Evolutionary conservation across 768 basidiomycete species (phyloP).

Genomic region (Collybia sp.): DNA sequence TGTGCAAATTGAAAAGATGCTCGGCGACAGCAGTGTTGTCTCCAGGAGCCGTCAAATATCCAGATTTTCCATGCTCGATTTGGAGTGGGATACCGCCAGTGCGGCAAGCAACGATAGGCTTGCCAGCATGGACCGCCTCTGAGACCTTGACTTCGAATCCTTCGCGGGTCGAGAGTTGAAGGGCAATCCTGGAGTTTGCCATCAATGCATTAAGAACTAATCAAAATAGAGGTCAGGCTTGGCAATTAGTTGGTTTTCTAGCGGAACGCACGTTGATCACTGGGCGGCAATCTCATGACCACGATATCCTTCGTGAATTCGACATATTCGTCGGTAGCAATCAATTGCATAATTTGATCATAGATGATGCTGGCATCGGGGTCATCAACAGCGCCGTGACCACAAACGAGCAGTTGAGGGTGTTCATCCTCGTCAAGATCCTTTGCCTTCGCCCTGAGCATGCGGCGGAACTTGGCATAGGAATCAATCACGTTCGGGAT

Average conservation of each 20-base stretch:
- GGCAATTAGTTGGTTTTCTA: not conserved
- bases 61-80: constrained; percentile 82
- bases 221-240: constrained; percentile 4
- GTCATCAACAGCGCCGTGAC: constrained; percentile 93
- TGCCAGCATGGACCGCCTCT: constrained; percentile 88
- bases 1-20: constrained; percentile 74
- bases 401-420: constrained; percentile 79
- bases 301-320: constrained; percentile 60
- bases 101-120: constrained; percentile 76
- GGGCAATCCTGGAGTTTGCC: constrained; percentile 84
- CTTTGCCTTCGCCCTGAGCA: constrained; percentile 42
- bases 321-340: constrained; percentile 46
- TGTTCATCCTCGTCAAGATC: constrained; percentile 43
- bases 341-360: constrained; percentile 65
- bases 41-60: constrained; percentile 75
- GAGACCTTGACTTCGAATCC: constrained; percentile 98
- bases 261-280: constrained; percentile 65
- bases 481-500: constrained; percentile 84
- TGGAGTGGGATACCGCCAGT: constrained; percentile 96
- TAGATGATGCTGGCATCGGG: constrained; percentile 93
- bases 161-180: constrained; percentile 90
- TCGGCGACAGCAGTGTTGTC: constrained; percentile 74
- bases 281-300: constrained; percentile 78
- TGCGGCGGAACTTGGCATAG: constrained; percentile 76
- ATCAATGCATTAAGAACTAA: constrained; percentile 83